A percentile compares a stretch with the other conserved stretches of the same genome.
These are phyloP conservation scores for Penicillium parvum DNA, from an alignment of 495 filamentous ascomycete genomes.

Conservation along the genomic window DNA sequence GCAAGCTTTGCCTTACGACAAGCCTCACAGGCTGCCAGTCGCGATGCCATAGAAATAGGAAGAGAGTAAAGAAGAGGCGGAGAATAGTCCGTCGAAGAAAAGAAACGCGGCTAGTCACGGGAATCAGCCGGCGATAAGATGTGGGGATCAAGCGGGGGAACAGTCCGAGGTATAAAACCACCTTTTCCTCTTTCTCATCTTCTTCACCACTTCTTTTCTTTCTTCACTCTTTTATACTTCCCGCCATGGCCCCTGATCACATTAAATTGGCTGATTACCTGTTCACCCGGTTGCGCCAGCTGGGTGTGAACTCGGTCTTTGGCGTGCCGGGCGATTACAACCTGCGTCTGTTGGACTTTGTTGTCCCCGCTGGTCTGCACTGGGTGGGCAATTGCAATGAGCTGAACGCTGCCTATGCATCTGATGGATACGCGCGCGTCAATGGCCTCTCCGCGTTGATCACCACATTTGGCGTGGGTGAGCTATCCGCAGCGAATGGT, in stretches of 20 bases:
- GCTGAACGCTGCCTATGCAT: slow-evolving; percentile 79
- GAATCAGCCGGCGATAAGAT: slow-evolving; percentile 20
- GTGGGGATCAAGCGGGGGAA: slow-evolving; percentile 3
- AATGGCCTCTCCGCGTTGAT: slow-evolving; percentile 68
- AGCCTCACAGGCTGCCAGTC: slow-evolving; percentile 34
- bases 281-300: slow-evolving; percentile 62
- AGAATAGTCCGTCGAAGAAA: slow-evolving; percentile 7
- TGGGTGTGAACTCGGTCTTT: slow-evolving; percentile 64
- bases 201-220: too few relatives aligned
- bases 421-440: slow-evolving; percentile 74
- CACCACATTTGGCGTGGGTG: slow-evolving; percentile 79
- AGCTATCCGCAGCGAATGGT: slow-evolving; percentile 70
- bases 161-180: background rate
- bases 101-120: slow-evolving; percentile 18
- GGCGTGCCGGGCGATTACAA: slow-evolving; percentile 77
- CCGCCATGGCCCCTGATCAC: slow-evolving; percentile 17
- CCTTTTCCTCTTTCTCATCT: background rate
- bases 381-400: slow-evolving; percentile 61
- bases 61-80: background rate
- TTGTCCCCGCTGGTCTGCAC: slow-evolving; percentile 56
- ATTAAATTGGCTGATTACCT: slow-evolving; percentile 54
- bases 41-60: slow-evolving; percentile 17
- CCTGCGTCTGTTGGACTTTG: slow-evolving; percentile 61
- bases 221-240: too few relatives aligned
- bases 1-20: slow-evolving; percentile 41